Evolutionary conservation across 2,329 filamentous ascomycete species (phyloP), one percentile per base, ranked within the genome.

Genomic region (Ceratocystis destructans): DNA sequence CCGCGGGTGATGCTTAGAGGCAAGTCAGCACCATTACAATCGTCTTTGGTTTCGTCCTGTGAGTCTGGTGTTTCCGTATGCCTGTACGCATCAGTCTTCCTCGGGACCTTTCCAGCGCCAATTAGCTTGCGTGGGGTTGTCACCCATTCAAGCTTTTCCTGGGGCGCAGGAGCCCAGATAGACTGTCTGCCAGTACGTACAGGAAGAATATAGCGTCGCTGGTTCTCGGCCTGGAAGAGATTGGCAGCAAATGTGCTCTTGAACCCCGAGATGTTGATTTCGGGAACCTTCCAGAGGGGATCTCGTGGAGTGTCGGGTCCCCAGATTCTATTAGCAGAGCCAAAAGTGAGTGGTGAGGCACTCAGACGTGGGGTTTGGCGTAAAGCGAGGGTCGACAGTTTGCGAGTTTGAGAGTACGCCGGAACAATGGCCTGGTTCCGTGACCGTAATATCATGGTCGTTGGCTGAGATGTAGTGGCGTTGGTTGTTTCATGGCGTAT

Each of bases 131-230:
- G 62, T 31, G 31, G 28, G 45, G 17, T 45, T 57, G 31, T 44
- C 25, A 8, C 72, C 1, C 70, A 70, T 1, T 70, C 70, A 3
- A 69, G 70, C 10, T 70, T 71, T 12, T 72, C 69, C 17, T 64
- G 68, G 25, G 70, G 71, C 1, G 68, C 68, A 1, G 72, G 70
- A 12, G 73, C 72, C 74, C 75, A 76, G 44, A 76, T 75, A 2
- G 75, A 76, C n/a, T 65, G 71, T 31, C 71, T 48, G 1, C 72
- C 71, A 33, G 70, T 71, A 68, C 75, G 69, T 22, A 71, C 69
- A 25, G 75, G 71, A 69, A 73, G 71, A n/a, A 74, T 66, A 68
- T 75, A 73, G 71, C 74, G 71, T 69, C 55, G 55, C 25, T 59
- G 12, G 31, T 8, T 37, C 28, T 75, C 70, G n/a, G 66, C 20